These are phyloP conservation scores for Tranzscheliella williamsii DNA, from an alignment of 1,284 basidiomycete species.

Conservation along the genomic window DNA sequence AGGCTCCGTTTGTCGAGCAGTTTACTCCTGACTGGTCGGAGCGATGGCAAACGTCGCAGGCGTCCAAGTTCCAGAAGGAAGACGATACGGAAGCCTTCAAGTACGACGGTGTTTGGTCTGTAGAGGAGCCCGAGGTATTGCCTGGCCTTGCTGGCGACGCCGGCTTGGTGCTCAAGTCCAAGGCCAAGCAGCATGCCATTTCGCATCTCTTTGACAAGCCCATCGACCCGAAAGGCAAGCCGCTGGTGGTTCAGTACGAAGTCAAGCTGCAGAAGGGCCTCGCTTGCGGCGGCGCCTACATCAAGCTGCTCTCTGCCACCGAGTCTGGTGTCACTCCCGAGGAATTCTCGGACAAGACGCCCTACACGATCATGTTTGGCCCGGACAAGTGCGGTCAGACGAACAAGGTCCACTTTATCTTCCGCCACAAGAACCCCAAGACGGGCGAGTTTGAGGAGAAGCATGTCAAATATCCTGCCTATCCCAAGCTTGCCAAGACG, in stretches of 20 bases:
- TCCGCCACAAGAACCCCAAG: slow-evolving; percentile 59
- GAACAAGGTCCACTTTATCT: slow-evolving; percentile 61
- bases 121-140: slow-evolving; percentile 82
- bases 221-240: slow-evolving; percentile 81
- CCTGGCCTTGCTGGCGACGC: slow-evolving; percentile 63
- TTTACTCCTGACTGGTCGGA: slow-evolving; percentile 87
- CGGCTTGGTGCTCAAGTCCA: slow-evolving; percentile 68
- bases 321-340: slow-evolving; percentile 56
- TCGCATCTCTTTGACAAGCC: slow-evolving; percentile 82
- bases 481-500: slow-evolving; percentile 66
- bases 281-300: slow-evolving; percentile 97
- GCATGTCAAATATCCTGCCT: slow-evolving; percentile 81
- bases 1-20: slow-evolving; percentile 95
- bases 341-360: slow-evolving; percentile 59
- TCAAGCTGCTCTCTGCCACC: slow-evolving; percentile 79
- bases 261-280: slow-evolving; percentile 96
- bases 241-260: slow-evolving; percentile 96
- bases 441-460: slow-evolving; percentile 83
- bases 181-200: slow-evolving; percentile 94
- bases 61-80: slow-evolving; percentile 74
- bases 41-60: slow-evolving; percentile 94
- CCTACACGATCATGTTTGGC: slow-evolving; percentile 61
- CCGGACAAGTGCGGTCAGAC: slow-evolving; percentile 59
- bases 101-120: slow-evolving; percentile 95
- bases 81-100: slow-evolving; percentile 68